Conservation (phyloP, 2,329 filamentous ascomycete genomes). For the Sporothrix curviconia region DNA sequence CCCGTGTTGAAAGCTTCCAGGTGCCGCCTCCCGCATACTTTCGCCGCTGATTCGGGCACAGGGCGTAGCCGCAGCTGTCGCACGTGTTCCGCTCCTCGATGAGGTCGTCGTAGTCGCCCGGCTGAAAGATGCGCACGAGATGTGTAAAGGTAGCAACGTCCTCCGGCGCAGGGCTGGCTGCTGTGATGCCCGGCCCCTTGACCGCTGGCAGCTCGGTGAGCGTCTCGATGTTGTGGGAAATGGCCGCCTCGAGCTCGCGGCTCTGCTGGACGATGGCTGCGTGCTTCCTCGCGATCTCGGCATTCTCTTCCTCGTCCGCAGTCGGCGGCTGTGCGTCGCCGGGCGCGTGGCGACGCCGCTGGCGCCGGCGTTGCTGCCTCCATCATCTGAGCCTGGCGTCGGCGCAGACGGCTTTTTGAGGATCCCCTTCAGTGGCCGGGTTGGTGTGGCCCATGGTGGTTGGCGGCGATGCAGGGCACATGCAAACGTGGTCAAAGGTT, state of each 20-base stretch:
- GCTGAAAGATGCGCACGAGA: slow-evolving; percentile 68
- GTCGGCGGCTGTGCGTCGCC: slow-evolving; percentile 24
- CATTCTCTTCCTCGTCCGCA: slow-evolving; percentile 37
- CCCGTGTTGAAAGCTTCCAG: slow-evolving; percentile 57
- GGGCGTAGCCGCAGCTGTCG: slow-evolving; percentile 71
- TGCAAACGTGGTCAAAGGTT: neutral
- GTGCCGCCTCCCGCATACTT: slow-evolving; percentile 51
- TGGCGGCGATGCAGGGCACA: no score
- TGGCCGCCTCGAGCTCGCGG: slow-evolving; percentile 68
- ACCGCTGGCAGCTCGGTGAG: slow-evolving; percentile 56
- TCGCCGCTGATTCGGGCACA: slow-evolving; percentile 64
- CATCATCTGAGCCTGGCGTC: neutral
- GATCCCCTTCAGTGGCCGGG: slow-evolving; percentile 46
- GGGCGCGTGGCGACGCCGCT: slow-evolving; percentile 4
- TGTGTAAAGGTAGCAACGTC: slow-evolving; percentile 62
- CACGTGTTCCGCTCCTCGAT: slow-evolving; percentile 84
- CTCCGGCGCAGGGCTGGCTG: slow-evolving; percentile 45
- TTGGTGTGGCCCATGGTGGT: slow-evolving; percentile 42
- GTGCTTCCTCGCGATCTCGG: slow-evolving; percentile 69
- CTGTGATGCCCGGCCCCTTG: slow-evolving; percentile 27
- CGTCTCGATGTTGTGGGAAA: slow-evolving; percentile 64
- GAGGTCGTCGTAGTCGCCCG: slow-evolving; percentile 81
- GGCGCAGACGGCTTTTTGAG: slow-evolving; percentile 51
- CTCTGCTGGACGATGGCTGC: slow-evolving; percentile 75
- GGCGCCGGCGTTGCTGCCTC: slow-evolving; percentile 22